Base-by-base conservation (phyloP, 495 filamentous ascomycete genomes). In the Trichoderma orchidacearum region DNA sequence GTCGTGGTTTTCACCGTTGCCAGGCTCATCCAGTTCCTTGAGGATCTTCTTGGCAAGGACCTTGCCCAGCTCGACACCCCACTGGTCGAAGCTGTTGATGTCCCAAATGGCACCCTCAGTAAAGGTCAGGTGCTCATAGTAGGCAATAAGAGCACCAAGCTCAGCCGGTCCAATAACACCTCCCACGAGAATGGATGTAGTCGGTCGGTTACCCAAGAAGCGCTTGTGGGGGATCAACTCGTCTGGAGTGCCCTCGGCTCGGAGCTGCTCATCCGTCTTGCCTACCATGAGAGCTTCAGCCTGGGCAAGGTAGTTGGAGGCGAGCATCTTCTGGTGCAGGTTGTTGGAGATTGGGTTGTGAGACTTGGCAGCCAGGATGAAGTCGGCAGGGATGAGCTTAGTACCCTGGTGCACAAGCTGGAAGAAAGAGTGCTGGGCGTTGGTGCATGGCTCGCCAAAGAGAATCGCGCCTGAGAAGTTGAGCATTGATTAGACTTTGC, bases 391-490 rank as follows among this genome's bases (percentile, higher is more conserved):
- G 66, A 98, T 97, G 60, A 98, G 84, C 81, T 97, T 97, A 62
- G 94, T 97, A 62, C 93, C 93, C 75, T 98, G 93, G 77, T 98
- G 93, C 35, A 98, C 81, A 53, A 98, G 84, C 79, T 98, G 93
- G 84, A 92, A 98, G 84, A 98, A 98, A 56, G 93, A 97, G 81
- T 98, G 93, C 79, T 98, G 93, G 58, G 93, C 93, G 68, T 98
- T 98, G 70, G 93, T 98, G 69, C 90, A 93, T 54, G 93, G 93
- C 77, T 97, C 93, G 64, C 93, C 93, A 70, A 98, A 98, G 55
- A 98, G 74, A 71, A 98, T 87, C 21, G 93, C 80, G 17, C 75
- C 52, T 58, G 18, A 23, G 17, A 25, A 17, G 13, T 1, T 5
- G 3, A 32, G 11, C 17, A 15, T 25, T n/a, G n/a, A n/a, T n/a